A percentile compares a stretch with the other conserved stretches of the same genome.
Evolutionary conservation across 768 basidiomycete genomes (phyloP).

Genomic region (Clitopilus passeckerianus): DNA sequence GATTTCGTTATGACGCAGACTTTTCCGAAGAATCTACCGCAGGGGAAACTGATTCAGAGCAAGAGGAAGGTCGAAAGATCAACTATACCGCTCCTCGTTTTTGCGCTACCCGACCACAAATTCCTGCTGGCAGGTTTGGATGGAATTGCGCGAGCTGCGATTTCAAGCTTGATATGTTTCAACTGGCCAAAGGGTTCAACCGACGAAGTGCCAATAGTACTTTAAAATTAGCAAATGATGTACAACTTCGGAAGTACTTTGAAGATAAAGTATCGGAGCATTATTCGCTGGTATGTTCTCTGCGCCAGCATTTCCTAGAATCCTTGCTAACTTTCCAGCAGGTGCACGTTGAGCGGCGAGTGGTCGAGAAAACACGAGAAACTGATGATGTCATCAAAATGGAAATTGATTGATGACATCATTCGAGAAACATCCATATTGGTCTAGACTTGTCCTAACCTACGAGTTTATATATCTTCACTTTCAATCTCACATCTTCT

Average conservation of each 20-base stretch:
- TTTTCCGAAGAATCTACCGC: conserved; percentile 50
- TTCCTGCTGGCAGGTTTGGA: conserved; percentile 36
- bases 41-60: conserved; percentile 33
- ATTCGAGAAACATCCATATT: not conserved
- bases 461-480: not conserved
- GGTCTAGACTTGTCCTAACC: not conserved
- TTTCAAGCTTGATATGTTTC: conserved; percentile 41
- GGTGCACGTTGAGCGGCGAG: not conserved
- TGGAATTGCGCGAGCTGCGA: conserved; percentile 54
- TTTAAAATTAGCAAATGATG: conserved; percentile 18
- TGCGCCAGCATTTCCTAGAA: not conserved
- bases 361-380: not conserved
- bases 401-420: conserved; percentile 1
- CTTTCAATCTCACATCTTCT: not conserved
- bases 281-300: conserved; percentile 10
- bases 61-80: conserved; percentile 13
- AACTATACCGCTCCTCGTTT: conserved; percentile 27
- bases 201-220: not conserved
- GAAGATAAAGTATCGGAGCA: conserved; percentile 21
- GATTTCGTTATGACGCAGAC: conserved; percentile 46
- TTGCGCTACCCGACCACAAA: conserved; percentile 27
- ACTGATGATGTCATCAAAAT: not conserved
- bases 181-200: conserved; percentile 22
- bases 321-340: not conserved
- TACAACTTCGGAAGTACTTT: conserved; percentile 17